Conservation (phyloP, 495 filamentous ascomycete species). For the Neurospora africana region DNA sequence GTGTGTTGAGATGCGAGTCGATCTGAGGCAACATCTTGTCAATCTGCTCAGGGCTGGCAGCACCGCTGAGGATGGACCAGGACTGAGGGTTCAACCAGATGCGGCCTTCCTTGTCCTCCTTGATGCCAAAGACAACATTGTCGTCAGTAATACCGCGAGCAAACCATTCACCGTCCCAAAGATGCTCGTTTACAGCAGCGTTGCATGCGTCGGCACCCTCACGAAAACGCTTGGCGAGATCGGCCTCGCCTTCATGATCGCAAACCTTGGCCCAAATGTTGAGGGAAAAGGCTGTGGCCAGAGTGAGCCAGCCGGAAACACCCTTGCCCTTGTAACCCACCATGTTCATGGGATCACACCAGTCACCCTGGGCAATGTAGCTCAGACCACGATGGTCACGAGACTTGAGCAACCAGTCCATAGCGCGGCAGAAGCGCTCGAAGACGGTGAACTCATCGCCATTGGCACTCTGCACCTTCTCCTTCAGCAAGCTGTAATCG, state of each 20-base stretch:
- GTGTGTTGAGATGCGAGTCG: slow-evolving; percentile 40
- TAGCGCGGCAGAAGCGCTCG: slow-evolving; percentile 41
- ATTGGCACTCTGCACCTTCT: slow-evolving; percentile 28
- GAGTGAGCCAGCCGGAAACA: slow-evolving; percentile 47
- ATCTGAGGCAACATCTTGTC: slow-evolving; percentile 36
- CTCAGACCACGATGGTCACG: slow-evolving; percentile 44
- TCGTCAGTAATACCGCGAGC: slow-evolving; percentile 48
- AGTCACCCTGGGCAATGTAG: slow-evolving; percentile 48
- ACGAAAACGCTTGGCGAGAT: slow-evolving; percentile 32
- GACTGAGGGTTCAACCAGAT: slow-evolving; percentile 50
- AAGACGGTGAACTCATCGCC: slow-evolving; percentile 40
- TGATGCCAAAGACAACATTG: slow-evolving; percentile 39
- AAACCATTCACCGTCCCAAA: slow-evolving; percentile 49
- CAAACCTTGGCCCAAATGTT: slow-evolving; percentile 42
- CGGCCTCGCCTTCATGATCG: slow-evolving; percentile 30
- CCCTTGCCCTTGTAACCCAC: slow-evolving; percentile 46
- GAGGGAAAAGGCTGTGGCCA: slow-evolving; percentile 40
- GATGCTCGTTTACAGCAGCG: slow-evolving; percentile 36
- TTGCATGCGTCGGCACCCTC: slow-evolving; percentile 37
- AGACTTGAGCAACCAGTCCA: slow-evolving; percentile 40
- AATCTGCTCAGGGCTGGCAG: slow-evolving; percentile 33
- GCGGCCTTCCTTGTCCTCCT: slow-evolving; percentile 39
- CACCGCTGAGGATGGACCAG: slow-evolving; percentile 43
- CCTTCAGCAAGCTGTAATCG: slow-evolving; percentile 40
- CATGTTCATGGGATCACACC: slow-evolving; percentile 53